Base-by-base conservation (phyloP, 805 yeast species). In the Citeromyces nyonsensis region DNA sequence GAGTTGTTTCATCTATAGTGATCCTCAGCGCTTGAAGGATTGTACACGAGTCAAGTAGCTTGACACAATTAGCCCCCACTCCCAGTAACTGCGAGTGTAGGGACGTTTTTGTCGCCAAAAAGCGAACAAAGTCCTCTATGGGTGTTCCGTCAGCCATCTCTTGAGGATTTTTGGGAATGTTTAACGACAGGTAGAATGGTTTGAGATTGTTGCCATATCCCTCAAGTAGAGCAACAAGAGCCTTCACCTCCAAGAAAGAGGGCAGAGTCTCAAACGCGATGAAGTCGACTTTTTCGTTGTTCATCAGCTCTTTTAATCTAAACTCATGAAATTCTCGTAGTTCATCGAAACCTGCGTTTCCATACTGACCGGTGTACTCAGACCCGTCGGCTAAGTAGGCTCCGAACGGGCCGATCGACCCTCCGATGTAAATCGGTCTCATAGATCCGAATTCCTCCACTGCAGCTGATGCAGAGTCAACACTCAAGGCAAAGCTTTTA, bases 331-430 rank as follows among this genome's bases (percentile, higher is more conserved):
- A 78, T 12, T 53, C 50, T 6, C 44, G 47, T 34, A 80, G 43
- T 29, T 56, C 57, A 10, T 52, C 54, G 7, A 48, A 46, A 3
- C 53, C 45, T 6, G 49, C 55, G 15, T 48, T 56, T 8, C 59
- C 62, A 47, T 79, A 80, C 32, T 72, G 61, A 2, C 93, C 93
- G 3, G 75, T 69, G 42, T 75, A 82, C 44, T 82, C 94, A 0
- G 77, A 61, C 1, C 85, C 84, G 39, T 70, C 61, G 20, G 77
- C 70, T 25, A 77, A 45, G 40, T 54, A 71, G 0, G 86, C 80
- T 1, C 86, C 93, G 47, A 69, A 82, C 0, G 94, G 83, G 0
- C 94, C 94, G 25, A 80, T 51, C 6, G 81, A 69, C 0, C 81
- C 93, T 2, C 69, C 69, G 4, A 74, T 59, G 28, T 42, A 43